Evolutionary conservation across 2,329 filamentous ascomycete genomes (phyloP), one percentile per base, ranked within the genome.

Genomic region (Metarhizium anisopliae): DNA sequence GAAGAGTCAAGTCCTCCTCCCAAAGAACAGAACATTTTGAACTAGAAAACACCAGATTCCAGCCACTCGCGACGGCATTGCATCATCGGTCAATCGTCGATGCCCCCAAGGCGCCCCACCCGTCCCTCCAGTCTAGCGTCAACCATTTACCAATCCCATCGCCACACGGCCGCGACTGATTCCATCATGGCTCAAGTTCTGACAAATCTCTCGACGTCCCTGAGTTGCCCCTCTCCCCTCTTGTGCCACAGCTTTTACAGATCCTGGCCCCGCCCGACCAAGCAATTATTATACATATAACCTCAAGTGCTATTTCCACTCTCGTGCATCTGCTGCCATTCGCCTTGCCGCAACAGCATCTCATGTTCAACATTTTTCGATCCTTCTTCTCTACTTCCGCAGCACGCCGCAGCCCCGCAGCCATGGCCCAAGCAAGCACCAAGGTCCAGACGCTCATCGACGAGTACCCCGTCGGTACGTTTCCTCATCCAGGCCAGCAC

Each of bases 391-490:
- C 77, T 65, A 72, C 77, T 70, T 76, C 78, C 65, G 72, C 78
- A 54, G 70, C 76, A 69, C 60, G 56, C 14, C 54, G 55, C 20
- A 77, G 80, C 71, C 78, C 87, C 64, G 78, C 82, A 74, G 82
- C 76, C 66, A 95, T 95, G 89, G 85, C 89, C 68, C 83, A 87
- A 70, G 89, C 90, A 68, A 90, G 89, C 76, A 79, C 82, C 61
- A 95, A 95, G 75, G 89, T 89, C 59, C 84, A 96, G 74, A 73
- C 78, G 67, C 85, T 96, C 76, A 96, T 97, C 72, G 84, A 94
- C 74, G 85, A 92, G 68, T 94, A 96, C 77, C 76, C 84, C 66
- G 91, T 96, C 72, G 86, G 87, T 90, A 78, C 55, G 85, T 68
- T 55, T 40, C 8, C 13, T 29, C 20, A 38, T 11, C 25, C 25